Base-by-base conservation (phyloP, 1,284 basidiomycete genomes). In the Mycosarcoma maydis region DNA sequence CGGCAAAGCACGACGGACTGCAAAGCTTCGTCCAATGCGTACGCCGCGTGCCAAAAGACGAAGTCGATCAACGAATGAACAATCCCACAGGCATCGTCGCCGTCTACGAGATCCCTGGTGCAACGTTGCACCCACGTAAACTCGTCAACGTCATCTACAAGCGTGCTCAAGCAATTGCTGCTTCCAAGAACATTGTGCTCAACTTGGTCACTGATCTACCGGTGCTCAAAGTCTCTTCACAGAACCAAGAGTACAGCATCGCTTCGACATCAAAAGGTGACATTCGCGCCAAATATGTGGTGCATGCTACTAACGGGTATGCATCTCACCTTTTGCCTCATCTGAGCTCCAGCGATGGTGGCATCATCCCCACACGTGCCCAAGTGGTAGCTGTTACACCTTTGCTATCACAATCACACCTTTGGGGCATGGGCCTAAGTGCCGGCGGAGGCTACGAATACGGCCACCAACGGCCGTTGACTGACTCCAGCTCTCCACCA, bases 271-370 rank as follows among this genome's bases (percentile, higher is more conserved):
- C 22, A 8, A 41, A 48, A 26, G 52, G 51, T 13, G 23, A 19
- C 2, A 39, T 90, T 27, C 32, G 79, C 3, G 88, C 89, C 65
- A 81, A 85, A 11, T 86, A 87, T 56, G 84, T 93, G 34, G 81
- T 93, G 1, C 90, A 93, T 73, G 90, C 90, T 0, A 92, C 90
- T 4, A 92, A 93, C 70, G 91, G 83, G 0, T 91, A 92, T 56
- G 87, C 88, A 1, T 86, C 87, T 1, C 85, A 90, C 72, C 87
- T 92, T 19, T 73, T 86, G 86, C 76, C 92, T 10, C 88, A 88
- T 0, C 85, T 87, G 51, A 76, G 84, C 2, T 87, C 87, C 0
- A 48, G 46, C 83, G 85, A 16, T 9, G 33, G 37, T 1, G 64
- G 69, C 0, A 88, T 92, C 59, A 83, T 90, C 0, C 91, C 91